Evolutionary conservation across 2,329 filamentous ascomycete species (phyloP).

Genomic region (Colletotrichum sp.): DNA sequence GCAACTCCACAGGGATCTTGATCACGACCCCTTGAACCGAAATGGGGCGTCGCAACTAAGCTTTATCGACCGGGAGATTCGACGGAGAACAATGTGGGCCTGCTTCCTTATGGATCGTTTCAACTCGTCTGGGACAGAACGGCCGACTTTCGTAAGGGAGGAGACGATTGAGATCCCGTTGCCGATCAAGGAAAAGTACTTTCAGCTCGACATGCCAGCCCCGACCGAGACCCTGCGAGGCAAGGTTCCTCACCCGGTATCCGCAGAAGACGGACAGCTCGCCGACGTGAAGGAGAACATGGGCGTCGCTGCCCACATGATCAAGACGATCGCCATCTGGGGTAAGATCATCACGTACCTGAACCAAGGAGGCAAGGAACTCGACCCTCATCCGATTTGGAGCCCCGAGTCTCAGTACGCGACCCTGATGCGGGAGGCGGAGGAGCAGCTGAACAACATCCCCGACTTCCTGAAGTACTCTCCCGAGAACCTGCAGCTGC

Average conservation of each 20-base stretch:
- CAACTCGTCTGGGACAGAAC: constrained; percentile 92
- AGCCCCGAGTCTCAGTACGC: constrained; percentile 78
- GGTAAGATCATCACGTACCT: constrained; percentile 88
- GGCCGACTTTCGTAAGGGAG: constrained; percentile 89
- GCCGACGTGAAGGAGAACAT: constrained; percentile 80
- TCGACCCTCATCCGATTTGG: constrained; percentile 82
- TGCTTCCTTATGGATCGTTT: constrained; percentile 98
- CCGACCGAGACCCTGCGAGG: constrained; percentile 85
- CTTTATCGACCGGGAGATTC: constrained; percentile 91
- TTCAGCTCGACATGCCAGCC: constrained; percentile 89
- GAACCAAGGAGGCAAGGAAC: constrained; percentile 86
- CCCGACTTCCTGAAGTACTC: constrained; percentile 78
- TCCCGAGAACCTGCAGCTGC: constrained; percentile 81
- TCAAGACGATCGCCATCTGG: constrained; percentile 86
- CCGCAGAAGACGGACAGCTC: constrained; percentile 67
- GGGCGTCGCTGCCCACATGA: constrained; percentile 91
- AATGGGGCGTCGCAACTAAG: constrained; percentile 72
- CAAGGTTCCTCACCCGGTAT: constrained; percentile 65
- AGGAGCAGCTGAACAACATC: constrained; percentile 72
- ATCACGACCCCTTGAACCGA: constrained; percentile 77
- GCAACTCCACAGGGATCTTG: constrained; percentile 90
- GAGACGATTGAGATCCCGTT: constrained; percentile 88
- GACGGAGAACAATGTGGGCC: constrained; percentile 95
- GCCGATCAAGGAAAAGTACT: constrained; percentile 88
- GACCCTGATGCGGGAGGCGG: constrained; percentile 71